phyloP scores from a whole-genome alignment of 2,329 filamentous ascomycete species.

The Hypoxylon sp. region DNA sequence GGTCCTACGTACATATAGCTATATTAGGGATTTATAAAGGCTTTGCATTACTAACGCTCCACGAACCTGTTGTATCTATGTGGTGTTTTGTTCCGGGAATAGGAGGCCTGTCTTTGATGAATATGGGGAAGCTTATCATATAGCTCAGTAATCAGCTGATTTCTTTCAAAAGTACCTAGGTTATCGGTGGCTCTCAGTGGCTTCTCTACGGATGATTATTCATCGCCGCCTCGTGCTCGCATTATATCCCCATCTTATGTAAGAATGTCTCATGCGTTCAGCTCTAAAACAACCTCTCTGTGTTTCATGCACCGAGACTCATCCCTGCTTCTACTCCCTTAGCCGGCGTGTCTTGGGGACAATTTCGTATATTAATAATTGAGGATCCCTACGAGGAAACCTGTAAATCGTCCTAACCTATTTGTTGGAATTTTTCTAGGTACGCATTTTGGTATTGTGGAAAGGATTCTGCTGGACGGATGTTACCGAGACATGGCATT shows the following conservation, averaged over 20 bases:
- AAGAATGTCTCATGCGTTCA: not conserved
- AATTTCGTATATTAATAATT: too few relatives aligned
- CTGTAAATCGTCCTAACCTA: too few relatives aligned
- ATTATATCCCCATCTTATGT: not conserved
- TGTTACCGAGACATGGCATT: too few relatives aligned
- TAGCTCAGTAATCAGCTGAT: not conserved
- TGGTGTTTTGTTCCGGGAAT: not conserved
- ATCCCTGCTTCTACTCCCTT: too few relatives aligned
- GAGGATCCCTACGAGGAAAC: too few relatives aligned
- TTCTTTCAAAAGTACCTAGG: not conserved
- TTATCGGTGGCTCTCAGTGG: not conserved
- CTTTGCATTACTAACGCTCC: not conserved
- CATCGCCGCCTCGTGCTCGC: not conserved
- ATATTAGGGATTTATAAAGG: slow-evolving; percentile 13
- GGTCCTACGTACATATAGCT: not conserved
- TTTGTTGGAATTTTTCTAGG: too few relatives aligned
- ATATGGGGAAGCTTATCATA: not conserved
- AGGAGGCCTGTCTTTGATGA: not conserved
- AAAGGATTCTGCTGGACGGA: too few relatives aligned
- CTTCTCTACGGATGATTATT: not conserved
- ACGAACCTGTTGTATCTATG: too few relatives aligned
- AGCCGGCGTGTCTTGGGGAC: too few relatives aligned
- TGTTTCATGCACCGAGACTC: not conserved
- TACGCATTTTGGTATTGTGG: too few relatives aligned
- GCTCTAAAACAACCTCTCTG: not conserved